Percentiles rank a stretch among this genome's conserved stretches.
Conservation (phyloP, 108 stramenopile genomes). For the Pseudonitzschia pungens region DNA sequence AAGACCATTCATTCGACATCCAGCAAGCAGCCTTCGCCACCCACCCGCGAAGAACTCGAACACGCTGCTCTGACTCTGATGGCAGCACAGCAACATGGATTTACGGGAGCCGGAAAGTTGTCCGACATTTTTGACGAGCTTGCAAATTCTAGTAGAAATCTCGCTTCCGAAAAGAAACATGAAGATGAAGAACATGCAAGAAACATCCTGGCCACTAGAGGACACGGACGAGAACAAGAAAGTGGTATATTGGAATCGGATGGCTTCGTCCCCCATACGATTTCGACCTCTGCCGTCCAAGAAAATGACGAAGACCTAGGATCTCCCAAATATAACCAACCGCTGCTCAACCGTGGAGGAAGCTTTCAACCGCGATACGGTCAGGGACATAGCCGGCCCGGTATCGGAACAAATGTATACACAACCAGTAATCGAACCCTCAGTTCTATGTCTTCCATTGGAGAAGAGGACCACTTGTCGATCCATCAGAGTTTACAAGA, state of each 20-base stretch:
- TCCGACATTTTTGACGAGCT: not conserved
- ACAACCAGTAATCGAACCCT: not conserved
- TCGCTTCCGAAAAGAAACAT: not conserved
- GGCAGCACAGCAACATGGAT: conserved; percentile 20
- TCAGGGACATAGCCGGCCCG: not conserved
- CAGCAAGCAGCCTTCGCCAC: not conserved
- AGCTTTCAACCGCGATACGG: conserved; percentile 13
- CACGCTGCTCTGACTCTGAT: conserved; percentile 27
- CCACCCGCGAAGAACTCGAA: conserved; percentile 28
- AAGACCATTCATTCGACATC: not conserved
- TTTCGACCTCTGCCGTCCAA: not conserved
- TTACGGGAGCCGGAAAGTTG: not conserved
- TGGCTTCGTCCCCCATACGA: not conserved
- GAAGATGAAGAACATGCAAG: not conserved
- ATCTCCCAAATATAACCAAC: not conserved
- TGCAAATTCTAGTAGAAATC: not conserved
- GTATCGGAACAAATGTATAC: conserved; percentile 2
- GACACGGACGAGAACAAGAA: not conserved
- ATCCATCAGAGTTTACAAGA: not conserved
- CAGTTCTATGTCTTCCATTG: conserved; percentile 11
- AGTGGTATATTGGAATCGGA: not conserved
- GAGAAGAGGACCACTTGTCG: conserved; percentile 12
- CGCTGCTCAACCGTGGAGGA: conserved; percentile 36
- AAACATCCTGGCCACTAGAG: too few species aligned
- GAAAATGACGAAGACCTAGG: not conserved